Conservation (phyloP, 192 early-diverging fungal genomes). For the Geranomyces michiganensis region DNA sequence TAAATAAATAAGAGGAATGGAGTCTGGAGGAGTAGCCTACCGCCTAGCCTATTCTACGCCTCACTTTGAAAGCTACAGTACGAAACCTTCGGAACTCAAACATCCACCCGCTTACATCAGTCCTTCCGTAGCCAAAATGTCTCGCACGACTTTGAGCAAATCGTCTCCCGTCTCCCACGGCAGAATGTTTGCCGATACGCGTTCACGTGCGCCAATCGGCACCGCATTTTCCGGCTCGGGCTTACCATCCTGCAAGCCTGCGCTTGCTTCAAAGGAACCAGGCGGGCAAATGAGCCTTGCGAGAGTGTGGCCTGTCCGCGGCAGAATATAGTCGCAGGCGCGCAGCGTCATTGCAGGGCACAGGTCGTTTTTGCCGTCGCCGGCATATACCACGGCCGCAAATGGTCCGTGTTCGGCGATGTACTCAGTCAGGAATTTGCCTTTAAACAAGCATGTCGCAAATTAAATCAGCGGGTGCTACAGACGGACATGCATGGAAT, state of each 20-base stretch:
- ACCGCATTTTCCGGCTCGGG: constrained; percentile 5
- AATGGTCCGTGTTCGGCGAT: constrained; percentile 13
- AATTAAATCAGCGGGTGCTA: no score
- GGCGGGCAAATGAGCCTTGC: constrained; percentile 13
- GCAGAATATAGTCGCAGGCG: constrained; percentile 24
- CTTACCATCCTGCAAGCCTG: background rate
- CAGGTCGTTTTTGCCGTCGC: constrained; percentile 59
- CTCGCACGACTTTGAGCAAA: constrained; percentile 5
- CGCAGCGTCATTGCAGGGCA: constrained; percentile 52
- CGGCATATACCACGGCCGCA: constrained; percentile 54
- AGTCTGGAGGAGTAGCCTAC: no score
- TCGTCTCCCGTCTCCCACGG: constrained; percentile 18
- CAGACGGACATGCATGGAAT: no score
- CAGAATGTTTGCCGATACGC: background rate
- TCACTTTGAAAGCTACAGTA: no score
- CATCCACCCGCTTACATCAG: no score
- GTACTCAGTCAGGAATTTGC: background rate
- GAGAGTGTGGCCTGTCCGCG: constrained; percentile 21
- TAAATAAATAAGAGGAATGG: no score
- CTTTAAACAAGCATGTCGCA: background rate
- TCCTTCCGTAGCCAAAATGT: no score
- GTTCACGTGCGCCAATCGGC: background rate
- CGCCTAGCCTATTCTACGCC: no score
- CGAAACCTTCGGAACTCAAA: no score
- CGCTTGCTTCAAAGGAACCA: background rate